Evolutionary conservation across 1,284 basidiomycete species (phyloP).

Genomic region (Leccinum subspadiceum): DNA sequence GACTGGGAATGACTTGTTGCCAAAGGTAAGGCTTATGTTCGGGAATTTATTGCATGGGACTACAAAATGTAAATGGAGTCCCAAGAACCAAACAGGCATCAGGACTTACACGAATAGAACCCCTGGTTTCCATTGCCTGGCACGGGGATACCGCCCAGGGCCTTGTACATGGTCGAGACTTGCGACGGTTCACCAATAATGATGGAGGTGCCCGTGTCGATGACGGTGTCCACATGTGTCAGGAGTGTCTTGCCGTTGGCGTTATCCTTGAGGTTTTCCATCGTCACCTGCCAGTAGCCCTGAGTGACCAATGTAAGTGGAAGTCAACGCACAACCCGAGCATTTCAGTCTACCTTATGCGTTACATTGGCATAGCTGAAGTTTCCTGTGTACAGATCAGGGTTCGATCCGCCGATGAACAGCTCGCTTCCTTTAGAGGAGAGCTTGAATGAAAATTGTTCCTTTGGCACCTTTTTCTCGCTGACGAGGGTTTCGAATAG

Average conservation of each 20-base stretch:
- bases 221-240: constrained; percentile 32
- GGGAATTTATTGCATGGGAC: constrained; percentile 19
- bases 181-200: constrained; percentile 33
- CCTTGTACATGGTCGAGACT: constrained; percentile 4
- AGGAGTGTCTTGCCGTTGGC: constrained; percentile 13
- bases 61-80: constrained; percentile 1
- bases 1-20: constrained; percentile 11
- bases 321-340: neutral
- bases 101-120: constrained; percentile 13
- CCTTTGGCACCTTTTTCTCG: constrained; percentile 18
- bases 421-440: constrained; percentile 29
- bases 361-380: constrained; percentile 30
- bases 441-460: constrained; percentile 42
- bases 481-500: constrained; percentile 25
- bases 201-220: constrained; percentile 50
- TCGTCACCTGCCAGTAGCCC: constrained; percentile 43
- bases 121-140: neutral
- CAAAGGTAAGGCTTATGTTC: constrained; percentile 9
- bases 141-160: constrained; percentile 8
- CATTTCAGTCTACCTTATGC: constrained; percentile 18
- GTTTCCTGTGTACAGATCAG: constrained; percentile 13
- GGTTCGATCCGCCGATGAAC: constrained; percentile 37
- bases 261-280: constrained; percentile 34
- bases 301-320: constrained; percentile 16
- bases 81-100: neutral